Evolutionary conservation across 148 eudicot genomes (phyloP).

Genomic region (Persicaria maculosa): DNA sequence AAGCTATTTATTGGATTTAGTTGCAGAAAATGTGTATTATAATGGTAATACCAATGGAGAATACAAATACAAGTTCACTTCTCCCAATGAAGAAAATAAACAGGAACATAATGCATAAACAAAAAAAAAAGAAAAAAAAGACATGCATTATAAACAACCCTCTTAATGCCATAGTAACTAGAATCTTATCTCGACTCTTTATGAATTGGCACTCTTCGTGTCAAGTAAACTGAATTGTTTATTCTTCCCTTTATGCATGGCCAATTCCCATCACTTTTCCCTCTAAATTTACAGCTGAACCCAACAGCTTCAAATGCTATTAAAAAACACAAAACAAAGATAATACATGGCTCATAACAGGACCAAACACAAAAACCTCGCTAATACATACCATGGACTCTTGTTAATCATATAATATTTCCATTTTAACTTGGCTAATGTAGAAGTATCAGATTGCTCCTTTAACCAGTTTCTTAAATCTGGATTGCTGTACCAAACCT

Average conservation of each 20-base stretch:
- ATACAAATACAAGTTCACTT: neutral
- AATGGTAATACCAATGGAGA: neutral
- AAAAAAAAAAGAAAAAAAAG: too few relatives aligned
- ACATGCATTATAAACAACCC: too few relatives aligned
- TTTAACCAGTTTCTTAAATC: slow-evolving; percentile 74
- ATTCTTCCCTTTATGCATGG: neutral
- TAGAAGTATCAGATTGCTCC: slow-evolving; percentile 54
- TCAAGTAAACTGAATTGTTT: neutral
- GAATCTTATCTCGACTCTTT: too few relatives aligned
- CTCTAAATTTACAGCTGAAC: neutral
- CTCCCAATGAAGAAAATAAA: too few relatives aligned
- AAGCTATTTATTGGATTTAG: neutral
- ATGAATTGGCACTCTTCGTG: neutral
- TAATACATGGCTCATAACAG: neutral
- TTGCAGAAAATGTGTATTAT: neutral
- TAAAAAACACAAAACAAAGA: neutral
- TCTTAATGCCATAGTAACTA: too few relatives aligned
- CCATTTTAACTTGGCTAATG: slow-evolving; percentile 67
- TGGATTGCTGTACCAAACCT: slow-evolving; percentile 86
- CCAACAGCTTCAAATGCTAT: neutral
- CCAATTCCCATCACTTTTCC: neutral
- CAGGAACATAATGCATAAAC: too few relatives aligned
- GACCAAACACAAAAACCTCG: neutral
- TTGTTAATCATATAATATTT: slow-evolving; percentile 68
- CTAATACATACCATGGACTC: slow-evolving; percentile 67